These are phyloP conservation scores for Colletotrichum liriopes DNA, from an alignment of 2,329 filamentous ascomycete genomes.

Conservation along the genomic window DNA sequence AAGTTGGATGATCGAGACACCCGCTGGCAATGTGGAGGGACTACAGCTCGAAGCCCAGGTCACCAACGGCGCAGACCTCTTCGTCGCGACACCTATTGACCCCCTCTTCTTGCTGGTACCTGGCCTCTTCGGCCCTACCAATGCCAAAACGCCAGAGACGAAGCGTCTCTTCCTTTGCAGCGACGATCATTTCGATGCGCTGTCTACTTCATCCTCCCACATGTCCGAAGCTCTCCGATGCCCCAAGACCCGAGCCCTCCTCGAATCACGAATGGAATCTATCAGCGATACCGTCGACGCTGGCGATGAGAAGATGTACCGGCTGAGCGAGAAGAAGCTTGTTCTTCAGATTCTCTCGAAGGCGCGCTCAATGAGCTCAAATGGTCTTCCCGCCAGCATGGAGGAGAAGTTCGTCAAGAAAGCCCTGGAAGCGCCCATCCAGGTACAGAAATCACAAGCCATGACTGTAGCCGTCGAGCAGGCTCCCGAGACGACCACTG, in stretches of 20 bases:
- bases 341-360: conserved; percentile 77
- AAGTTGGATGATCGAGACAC: conserved; percentile 73
- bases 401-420: conserved; percentile 88
- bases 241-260: conserved; percentile 61
- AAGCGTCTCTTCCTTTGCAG: conserved; percentile 78
- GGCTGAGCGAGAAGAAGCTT: conserved; percentile 82
- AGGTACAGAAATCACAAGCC: conserved; percentile 75
- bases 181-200: conserved; percentile 80
- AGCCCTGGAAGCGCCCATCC: conserved; percentile 82
- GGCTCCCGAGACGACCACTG: conserved; percentile 10
- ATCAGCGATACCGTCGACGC: conserved; percentile 89
- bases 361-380: conserved; percentile 76
- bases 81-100: conserved; percentile 88
- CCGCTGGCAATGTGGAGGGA: conserved; percentile 43
- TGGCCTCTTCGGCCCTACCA: conserved; percentile 67
- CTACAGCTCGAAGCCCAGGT: conserved; percentile 54
- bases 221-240: conserved; percentile 70
- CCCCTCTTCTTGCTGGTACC: conserved; percentile 88
- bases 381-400: conserved; percentile 82
- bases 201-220: conserved; percentile 71
- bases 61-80: conserved; percentile 80
- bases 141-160: conserved; percentile 60
- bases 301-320: conserved; percentile 88
- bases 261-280: conserved; percentile 77
- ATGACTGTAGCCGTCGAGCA: conserved; percentile 32